Percentiles rank a stretch among this genome's conserved stretches.
phyloP scores from a whole-genome alignment of 176 grass and related monocot genomes.

The Oryza punctata region DNA sequence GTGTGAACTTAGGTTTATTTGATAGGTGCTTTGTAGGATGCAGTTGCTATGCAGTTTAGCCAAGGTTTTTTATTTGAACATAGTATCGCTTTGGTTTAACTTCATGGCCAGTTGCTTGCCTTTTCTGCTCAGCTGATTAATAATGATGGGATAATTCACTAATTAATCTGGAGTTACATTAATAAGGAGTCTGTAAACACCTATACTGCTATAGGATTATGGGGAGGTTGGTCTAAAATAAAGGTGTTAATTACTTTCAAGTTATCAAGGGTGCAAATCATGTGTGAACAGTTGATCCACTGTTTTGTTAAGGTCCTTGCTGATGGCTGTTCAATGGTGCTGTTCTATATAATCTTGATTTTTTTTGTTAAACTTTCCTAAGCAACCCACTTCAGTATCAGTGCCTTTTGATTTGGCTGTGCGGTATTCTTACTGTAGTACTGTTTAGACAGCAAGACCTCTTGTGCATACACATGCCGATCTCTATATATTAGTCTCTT shows the following conservation, averaged over 20 bases:
- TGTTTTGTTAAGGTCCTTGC: not conserved
- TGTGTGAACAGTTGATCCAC: not conserved
- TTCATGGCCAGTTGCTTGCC: not conserved
- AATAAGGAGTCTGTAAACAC: not conserved
- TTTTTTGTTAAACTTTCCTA: not conserved
- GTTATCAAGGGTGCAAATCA: not conserved
- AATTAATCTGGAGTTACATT: not conserved
- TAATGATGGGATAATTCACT: not conserved
- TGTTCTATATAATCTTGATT: not conserved
- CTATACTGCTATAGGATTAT: not conserved
- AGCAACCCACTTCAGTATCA: not conserved
- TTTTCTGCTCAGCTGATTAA: not conserved
- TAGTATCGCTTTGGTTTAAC: not conserved
- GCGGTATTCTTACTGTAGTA: not conserved
- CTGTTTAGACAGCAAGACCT: conserved; percentile 8
- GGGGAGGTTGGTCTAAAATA: not conserved
- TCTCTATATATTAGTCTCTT: not conserved
- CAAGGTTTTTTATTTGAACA: too few species aligned
- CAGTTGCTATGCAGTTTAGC: too few species aligned
- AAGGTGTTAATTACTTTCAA: not conserved
- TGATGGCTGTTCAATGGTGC: not conserved
- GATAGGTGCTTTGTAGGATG: too few species aligned
- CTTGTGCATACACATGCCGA: not conserved
- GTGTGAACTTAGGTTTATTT: too few species aligned
- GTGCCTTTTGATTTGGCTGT: not conserved